Evolutionary conservation across 371 early-diverging fungal genomes (phyloP).

Genomic region (Mortierella sp.): DNA sequence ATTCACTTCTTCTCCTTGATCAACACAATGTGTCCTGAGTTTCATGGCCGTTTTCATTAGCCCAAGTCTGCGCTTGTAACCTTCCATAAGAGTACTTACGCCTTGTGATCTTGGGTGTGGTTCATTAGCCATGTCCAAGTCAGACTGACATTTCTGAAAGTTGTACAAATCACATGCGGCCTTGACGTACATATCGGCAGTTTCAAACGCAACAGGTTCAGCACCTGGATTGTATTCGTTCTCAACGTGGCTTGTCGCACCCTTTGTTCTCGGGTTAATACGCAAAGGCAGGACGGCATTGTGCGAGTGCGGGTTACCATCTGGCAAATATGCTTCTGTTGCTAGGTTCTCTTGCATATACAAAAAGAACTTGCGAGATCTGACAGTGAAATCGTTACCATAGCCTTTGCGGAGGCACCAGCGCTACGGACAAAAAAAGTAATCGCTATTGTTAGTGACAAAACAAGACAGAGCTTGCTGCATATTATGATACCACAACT

Average conservation of each 20-base stretch:
- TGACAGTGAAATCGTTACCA: not conserved
- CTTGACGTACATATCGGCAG: slow-evolving; percentile 13
- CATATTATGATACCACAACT: not conserved
- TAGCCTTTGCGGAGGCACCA: slow-evolving; percentile 21
- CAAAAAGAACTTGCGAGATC: not conserved
- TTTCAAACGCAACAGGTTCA: slow-evolving; percentile 5
- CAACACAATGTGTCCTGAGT: not conserved
- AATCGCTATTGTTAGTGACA: not conserved
- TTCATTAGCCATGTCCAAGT: not conserved
- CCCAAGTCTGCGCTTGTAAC: slow-evolving; percentile 2
- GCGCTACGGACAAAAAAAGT: not conserved
- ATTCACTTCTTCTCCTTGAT: slow-evolving; percentile 7
- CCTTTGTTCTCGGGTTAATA: not conserved
- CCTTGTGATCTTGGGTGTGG: slow-evolving; percentile 8
- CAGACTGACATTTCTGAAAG: not conserved
- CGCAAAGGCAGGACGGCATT: slow-evolving; percentile 7
- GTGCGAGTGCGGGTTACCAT: not conserved
- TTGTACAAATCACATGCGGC: slow-evolving; percentile 11
- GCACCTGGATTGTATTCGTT: not conserved
- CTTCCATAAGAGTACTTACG: slow-evolving; percentile 2
- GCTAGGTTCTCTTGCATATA: slow-evolving; percentile 14
- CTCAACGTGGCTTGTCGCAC: not conserved
- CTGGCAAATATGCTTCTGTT: not conserved
- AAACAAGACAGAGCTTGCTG: not conserved
- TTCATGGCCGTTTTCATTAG: not conserved